A percentile compares a stretch with the other conserved stretches of the same genome.
These are phyloP conservation scores for Triangularia setosa DNA, from an alignment of 2,329 filamentous ascomycete genomes.

Conservation along the genomic window DNA sequence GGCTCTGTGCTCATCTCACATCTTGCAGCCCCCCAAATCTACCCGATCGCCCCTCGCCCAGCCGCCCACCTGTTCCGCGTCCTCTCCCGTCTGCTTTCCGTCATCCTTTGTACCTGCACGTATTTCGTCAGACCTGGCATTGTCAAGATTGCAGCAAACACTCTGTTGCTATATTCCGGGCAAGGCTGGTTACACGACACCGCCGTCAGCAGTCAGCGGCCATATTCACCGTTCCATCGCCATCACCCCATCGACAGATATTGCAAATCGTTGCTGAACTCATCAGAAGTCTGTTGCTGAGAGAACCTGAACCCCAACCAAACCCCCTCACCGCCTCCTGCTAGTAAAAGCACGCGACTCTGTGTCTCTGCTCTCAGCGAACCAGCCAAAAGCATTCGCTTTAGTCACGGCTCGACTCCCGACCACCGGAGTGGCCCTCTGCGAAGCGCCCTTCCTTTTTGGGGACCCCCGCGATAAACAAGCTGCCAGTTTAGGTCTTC, in stretches of 20 bases:
- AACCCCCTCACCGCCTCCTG: constrained; percentile 5
- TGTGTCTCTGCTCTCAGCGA: not conserved
- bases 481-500: not conserved
- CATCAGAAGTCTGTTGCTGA: not conserved
- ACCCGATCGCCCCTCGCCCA: not conserved
- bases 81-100: constrained; percentile 6
- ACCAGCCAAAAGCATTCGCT: constrained; percentile 2
- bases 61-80: not conserved
- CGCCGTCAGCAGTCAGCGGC: constrained; percentile 11
- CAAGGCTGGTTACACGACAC: constrained; percentile 7
- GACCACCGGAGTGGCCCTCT: not conserved
- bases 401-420: constrained; percentile 3
- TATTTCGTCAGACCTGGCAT: constrained; percentile 3
- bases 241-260: constrained; percentile 2
- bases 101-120: constrained; percentile 7
- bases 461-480: constrained; percentile 8
- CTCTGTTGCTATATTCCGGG: not conserved
- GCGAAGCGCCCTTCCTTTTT: constrained; percentile 1
- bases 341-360: constrained; percentile 2
- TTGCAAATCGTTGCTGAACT: not conserved
- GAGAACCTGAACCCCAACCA: not conserved
- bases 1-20: not conserved
- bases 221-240: constrained; percentile 5
- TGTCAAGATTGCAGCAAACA: not conserved
- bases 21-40: not conserved